These are phyloP conservation scores for Volvariella volvacea DNA, from an alignment of 1,284 basidiomycete species.

Conservation along the genomic window DNA sequence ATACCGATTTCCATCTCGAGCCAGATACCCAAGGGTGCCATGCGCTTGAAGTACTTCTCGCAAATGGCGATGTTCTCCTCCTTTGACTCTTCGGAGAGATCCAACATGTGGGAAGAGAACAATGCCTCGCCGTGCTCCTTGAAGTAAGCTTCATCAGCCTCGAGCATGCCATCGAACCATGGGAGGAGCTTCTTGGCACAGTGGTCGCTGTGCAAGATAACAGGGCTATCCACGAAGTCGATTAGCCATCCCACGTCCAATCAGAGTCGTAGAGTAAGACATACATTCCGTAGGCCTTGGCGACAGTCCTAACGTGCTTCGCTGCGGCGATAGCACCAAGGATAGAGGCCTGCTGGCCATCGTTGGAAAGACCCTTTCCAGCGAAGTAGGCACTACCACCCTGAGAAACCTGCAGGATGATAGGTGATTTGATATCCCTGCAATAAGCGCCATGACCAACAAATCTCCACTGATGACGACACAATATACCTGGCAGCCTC, in stretches of 20 bases:
- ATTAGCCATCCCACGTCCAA: not conserved
- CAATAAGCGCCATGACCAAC: conserved; percentile 3
- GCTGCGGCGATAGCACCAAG: conserved; percentile 90
- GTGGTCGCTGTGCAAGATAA: conserved; percentile 98
- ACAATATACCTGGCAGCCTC: conserved; percentile 73
- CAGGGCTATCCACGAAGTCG: conserved; percentile 60
- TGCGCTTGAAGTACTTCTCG: conserved; percentile 92
- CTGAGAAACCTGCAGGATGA: conserved; percentile 98
- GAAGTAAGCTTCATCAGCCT: conserved; percentile 92
- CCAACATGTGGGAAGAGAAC: conserved; percentile 99
- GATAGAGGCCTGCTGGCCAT: conserved; percentile 96
- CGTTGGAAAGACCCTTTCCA: conserved; percentile 94
- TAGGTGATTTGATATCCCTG: conserved; percentile 85
- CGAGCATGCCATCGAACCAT: conserved; percentile 99
- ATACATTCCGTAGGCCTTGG: conserved; percentile 87
- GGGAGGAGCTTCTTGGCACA: conserved; percentile 98
- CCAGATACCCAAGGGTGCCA: conserved; percentile 92
- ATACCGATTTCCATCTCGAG: conserved; percentile 99
- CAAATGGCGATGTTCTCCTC: conserved; percentile 96
- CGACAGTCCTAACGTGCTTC: conserved; percentile 85
- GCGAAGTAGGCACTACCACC: conserved; percentile 96
- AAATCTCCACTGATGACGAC: conserved; percentile 1
- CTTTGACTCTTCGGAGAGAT: conserved; percentile 97
- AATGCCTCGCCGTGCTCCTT: conserved; percentile 87
- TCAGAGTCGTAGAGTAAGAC: conserved; percentile 22